Evolutionary conservation across 176 grass and related monocot genomes (phyloP).

Genomic region (Cenchrus purpureus): DNA sequence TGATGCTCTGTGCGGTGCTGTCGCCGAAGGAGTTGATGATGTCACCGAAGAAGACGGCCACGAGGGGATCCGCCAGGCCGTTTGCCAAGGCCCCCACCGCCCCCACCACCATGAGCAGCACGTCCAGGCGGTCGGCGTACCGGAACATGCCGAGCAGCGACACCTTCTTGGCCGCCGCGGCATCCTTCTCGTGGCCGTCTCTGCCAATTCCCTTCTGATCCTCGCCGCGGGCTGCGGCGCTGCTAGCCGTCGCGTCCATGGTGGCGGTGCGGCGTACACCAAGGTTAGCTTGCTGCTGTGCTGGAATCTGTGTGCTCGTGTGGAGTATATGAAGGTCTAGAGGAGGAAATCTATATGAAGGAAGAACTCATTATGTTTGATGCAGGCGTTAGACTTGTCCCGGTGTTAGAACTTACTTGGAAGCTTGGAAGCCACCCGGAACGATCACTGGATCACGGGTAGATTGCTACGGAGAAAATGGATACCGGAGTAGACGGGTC

Average conservation of each 20-base stretch:
- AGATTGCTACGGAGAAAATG: background rate
- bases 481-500: background rate
- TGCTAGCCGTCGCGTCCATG: background rate
- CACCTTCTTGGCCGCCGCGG: constrained; percentile 43
- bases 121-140: constrained; percentile 62
- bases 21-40: constrained; percentile 57
- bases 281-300: constrained; percentile 13
- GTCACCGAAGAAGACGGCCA: constrained; percentile 55
- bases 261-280: background rate
- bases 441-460: background rate
- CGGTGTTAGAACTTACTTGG: background rate
- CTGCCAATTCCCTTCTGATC: background rate
- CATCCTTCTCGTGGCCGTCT: background rate
- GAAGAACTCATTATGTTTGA: background rate
- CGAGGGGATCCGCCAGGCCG: constrained; percentile 54
- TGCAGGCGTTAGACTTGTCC: background rate
- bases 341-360: constrained; percentile 5
- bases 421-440: constrained; percentile 33
- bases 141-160: constrained; percentile 55
- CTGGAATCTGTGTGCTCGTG: background rate
- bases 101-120: constrained; percentile 60
- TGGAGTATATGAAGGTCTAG: background rate
- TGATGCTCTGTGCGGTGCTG: constrained; percentile 9
- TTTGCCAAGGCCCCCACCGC: constrained; percentile 49
- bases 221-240: background rate